Conservation (phyloP, 2,329 filamentous ascomycete genomes). For the Sporothrix globosa region DNA sequence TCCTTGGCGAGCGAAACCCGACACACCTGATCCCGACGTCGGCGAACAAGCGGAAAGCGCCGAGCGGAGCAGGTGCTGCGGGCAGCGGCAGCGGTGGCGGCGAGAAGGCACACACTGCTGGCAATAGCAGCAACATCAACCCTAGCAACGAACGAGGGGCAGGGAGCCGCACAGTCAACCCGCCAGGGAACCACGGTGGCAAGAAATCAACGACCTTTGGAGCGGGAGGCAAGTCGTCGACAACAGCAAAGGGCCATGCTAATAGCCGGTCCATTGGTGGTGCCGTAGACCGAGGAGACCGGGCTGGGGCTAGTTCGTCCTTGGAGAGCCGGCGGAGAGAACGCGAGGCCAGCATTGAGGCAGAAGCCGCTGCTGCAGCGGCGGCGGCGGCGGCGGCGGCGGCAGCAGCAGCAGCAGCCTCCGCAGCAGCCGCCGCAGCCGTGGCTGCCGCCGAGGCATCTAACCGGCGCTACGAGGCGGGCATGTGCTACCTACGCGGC, state of each 20-base stretch:
- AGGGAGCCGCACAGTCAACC: conserved; percentile 39
- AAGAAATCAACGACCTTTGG: conserved; percentile 24
- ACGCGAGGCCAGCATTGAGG: conserved; percentile 26
- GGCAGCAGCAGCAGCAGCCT: conserved; percentile 26
- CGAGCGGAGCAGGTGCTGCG: conserved; percentile 42
- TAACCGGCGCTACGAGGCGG: conserved; percentile 86
- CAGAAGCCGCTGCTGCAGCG: conserved; percentile 18
- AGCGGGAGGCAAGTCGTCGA: conserved; percentile 34
- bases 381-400: conserved; percentile 24
- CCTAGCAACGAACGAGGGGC: conserved; percentile 40
- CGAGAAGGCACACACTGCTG: background rate
- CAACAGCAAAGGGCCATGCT: conserved; percentile 24
- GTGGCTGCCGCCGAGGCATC: conserved; percentile 35
- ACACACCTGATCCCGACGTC: conserved; percentile 76
- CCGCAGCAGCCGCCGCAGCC: conserved; percentile 27
- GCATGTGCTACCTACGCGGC: conserved; percentile 94
- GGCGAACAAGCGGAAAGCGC: conserved; percentile 67
- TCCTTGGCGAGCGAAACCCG: conserved; percentile 93
- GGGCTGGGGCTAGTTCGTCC: conserved; percentile 45
- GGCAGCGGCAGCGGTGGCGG: conserved; percentile 25
- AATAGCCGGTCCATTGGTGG: conserved; percentile 18
- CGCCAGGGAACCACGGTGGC: conserved; percentile 7
- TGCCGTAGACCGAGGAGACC: conserved; percentile 24
- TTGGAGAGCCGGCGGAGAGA: conserved; percentile 61
- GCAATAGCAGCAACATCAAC: background rate